phyloP scores from a whole-genome alignment of 2,329 filamentous ascomycete genomes.

The Trichoderma sp. region DNA sequence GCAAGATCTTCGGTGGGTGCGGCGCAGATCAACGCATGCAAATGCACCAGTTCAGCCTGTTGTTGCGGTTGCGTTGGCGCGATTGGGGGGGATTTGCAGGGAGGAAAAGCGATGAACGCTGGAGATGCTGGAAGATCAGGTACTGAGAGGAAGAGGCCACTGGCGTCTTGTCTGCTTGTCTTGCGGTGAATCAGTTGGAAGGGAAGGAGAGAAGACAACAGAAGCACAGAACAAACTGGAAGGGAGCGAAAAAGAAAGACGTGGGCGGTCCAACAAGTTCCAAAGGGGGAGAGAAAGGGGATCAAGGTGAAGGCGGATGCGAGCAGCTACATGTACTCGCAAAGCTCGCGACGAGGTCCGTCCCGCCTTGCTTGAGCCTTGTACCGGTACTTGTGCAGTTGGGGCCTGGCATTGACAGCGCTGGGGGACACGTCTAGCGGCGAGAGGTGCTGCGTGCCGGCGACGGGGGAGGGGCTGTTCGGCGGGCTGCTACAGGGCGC shows the following conservation, averaged over 20 bases:
- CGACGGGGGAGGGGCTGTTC: background rate
- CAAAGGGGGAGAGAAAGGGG: slow-evolving; percentile 19
- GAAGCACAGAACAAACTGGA: background rate
- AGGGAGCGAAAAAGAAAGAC: background rate
- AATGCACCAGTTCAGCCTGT: background rate
- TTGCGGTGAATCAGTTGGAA: background rate
- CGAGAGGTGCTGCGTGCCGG: background rate
- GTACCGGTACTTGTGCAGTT: slow-evolving; percentile 9
- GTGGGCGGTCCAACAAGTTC: slow-evolving; percentile 11
- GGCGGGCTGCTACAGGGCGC: background rate
- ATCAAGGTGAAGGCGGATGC: slow-evolving; percentile 1
- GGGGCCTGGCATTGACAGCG: background rate
- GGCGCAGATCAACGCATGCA: slow-evolving; percentile 19
- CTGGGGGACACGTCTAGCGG: background rate
- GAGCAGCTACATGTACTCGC: slow-evolving; percentile 6
- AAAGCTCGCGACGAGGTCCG: background rate
- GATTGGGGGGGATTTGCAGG: background rate
- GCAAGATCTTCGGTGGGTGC: slow-evolving; percentile 11
- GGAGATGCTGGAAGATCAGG: background rate
- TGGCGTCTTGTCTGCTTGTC: background rate
- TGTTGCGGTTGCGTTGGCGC: background rate
- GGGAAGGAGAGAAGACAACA: background rate
- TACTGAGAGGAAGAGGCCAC: background rate
- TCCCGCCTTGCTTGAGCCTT: background rate
- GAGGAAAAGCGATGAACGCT: background rate